These are phyloP conservation scores for Gaeumannomyces sp. DNA, from an alignment of 2,329 filamentous ascomycete genomes.

Conservation along the genomic window DNA sequence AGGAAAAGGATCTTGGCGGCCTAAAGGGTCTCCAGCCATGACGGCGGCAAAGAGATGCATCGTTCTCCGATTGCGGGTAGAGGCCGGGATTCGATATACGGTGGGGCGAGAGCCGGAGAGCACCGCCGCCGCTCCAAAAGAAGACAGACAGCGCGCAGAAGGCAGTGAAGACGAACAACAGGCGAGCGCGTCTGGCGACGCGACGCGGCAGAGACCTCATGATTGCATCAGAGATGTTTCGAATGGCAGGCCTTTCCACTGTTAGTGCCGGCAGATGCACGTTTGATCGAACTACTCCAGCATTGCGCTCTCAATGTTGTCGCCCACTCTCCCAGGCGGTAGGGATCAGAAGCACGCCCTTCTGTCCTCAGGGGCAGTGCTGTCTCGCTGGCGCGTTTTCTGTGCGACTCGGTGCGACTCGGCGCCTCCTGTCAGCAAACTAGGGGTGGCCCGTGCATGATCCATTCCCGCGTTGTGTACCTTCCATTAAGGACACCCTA, in stretches of 20 bases:
- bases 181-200: background rate
- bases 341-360: too few relatives aligned
- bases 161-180: background rate
- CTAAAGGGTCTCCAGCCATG: conserved; percentile 33
- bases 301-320: background rate
- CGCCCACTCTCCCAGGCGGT: too few relatives aligned
- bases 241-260: background rate
- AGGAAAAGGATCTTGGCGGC: conserved; percentile 6
- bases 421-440: too few relatives aligned
- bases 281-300: background rate
- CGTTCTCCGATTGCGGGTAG: background rate
- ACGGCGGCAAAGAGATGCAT: conserved; percentile 24
- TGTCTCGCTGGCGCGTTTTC: too few relatives aligned
- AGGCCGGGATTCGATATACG: background rate
- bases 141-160: background rate
- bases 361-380: too few relatives aligned
- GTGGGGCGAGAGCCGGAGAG: conserved; percentile 3
- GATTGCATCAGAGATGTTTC: background rate
- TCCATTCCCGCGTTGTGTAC: too few relatives aligned
- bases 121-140: conserved; percentile 1
- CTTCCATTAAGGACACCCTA: too few relatives aligned
- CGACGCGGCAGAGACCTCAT: background rate
- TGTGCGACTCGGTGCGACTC: too few relatives aligned
- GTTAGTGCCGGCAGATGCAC: background rate
- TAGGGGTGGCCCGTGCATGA: too few relatives aligned